These are phyloP conservation scores for Pyrenopolyporus hunteri DNA, from an alignment of 495 filamentous ascomycete genomes.

Conservation along the genomic window DNA sequence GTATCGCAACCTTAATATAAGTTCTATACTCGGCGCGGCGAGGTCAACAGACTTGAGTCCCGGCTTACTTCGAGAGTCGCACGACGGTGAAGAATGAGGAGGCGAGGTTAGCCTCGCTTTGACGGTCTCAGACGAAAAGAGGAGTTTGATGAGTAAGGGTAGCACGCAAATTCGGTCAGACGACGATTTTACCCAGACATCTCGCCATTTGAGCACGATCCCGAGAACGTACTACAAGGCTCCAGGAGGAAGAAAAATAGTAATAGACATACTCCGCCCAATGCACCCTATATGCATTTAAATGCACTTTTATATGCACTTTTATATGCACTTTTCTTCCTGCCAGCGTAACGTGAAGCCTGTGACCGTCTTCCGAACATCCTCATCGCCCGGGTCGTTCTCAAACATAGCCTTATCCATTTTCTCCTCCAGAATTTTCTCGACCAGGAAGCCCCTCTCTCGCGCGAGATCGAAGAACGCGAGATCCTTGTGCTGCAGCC, in stretches of 20 bases:
- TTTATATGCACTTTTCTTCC: conserved; percentile 37
- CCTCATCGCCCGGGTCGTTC: conserved; percentile 80
- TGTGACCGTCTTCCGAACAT: conserved; percentile 77
- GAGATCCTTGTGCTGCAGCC: conserved; percentile 83
- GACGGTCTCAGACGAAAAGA: no score
- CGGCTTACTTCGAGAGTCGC: conserved; percentile 1
- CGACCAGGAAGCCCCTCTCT: conserved; percentile 70
- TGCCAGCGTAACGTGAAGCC: conserved; percentile 72
- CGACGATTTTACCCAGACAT: conserved; percentile 3
- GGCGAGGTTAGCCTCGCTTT: conserved; percentile 10
- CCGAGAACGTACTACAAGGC: not conserved
- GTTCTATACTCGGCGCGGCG: conserved; percentile 4
- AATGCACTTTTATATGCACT: no score
- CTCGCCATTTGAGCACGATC: conserved; percentile 5
- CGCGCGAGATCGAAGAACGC: conserved; percentile 80
- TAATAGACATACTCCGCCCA: not conserved
- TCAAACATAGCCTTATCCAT: conserved; percentile 88
- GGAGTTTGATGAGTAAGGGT: conserved; percentile 2
- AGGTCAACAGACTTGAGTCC: not conserved
- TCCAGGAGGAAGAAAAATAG: not conserved
- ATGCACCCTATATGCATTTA: not conserved
- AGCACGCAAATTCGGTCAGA: conserved; percentile 8
- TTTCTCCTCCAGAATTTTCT: conserved; percentile 78
- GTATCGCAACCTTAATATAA: conserved; percentile 26
- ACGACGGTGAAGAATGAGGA: not conserved